A percentile compares a stretch with the other conserved stretches of the same genome.
These are phyloP conservation scores for Bisporella sp. DNA, from an alignment of 2,329 filamentous ascomycete genomes.

Conservation along the genomic window DNA sequence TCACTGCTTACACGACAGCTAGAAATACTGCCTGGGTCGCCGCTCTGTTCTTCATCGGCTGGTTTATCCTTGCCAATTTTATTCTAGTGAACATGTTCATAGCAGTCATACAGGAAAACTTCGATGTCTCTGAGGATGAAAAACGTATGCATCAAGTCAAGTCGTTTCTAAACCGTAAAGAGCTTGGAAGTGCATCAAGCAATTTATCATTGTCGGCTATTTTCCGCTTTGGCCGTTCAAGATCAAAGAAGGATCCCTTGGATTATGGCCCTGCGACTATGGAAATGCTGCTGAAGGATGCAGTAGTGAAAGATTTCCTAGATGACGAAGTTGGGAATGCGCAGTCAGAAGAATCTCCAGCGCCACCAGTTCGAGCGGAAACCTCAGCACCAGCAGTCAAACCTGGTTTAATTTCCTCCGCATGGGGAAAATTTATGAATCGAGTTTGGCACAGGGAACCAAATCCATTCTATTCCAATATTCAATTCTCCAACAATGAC, in stretches of 20 bases:
- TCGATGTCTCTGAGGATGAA: constrained; percentile 96
- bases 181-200: constrained; percentile 61
- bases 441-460: constrained; percentile 62
- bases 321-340: constrained; percentile 57
- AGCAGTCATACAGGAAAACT: constrained; percentile 99
- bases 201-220: constrained; percentile 73
- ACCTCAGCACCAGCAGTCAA: constrained; percentile 34
- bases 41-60: constrained; percentile 82
- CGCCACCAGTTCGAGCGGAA: constrained; percentile 25
- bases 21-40: constrained; percentile 85
- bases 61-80: constrained; percentile 94
- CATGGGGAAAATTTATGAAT: constrained; percentile 54
- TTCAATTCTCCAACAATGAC: constrained; percentile 59
- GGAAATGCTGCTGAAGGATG: constrained; percentile 95
- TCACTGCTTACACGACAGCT: constrained; percentile 60
- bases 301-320: constrained; percentile 89
- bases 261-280: constrained; percentile 89
- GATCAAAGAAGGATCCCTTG: constrained; percentile 68
- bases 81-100: constrained; percentile 99
- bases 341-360: constrained; percentile 26
- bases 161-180: constrained; percentile 86
- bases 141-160: constrained; percentile 96
- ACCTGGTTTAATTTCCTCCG: constrained; percentile 50
- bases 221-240: constrained; percentile 54
- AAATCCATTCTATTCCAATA: constrained; percentile 89